Base-by-base conservation (phyloP, 495 filamentous ascomycete species). In the Hyaloscypha bicolor region DNA sequence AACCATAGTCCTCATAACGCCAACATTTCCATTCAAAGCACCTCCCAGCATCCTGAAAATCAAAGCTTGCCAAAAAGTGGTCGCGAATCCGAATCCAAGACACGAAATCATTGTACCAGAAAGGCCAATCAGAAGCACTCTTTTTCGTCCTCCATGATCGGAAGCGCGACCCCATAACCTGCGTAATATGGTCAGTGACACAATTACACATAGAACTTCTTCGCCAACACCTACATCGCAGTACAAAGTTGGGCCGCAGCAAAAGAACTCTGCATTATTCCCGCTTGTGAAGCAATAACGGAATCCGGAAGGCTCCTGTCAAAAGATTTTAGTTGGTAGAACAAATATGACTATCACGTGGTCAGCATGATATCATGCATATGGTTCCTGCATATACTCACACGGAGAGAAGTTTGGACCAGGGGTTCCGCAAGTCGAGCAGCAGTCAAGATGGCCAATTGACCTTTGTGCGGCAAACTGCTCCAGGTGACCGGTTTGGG, bases 171-270 rank as follows among this genome's bases (percentile, higher is more conserved):
- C 92, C 92, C 92, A 95, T 29, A 91, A 74, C 75, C 42, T 48
- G 42, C 4, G 16, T 3, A 37, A 6, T 3, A 19, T 25, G 16
- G 42, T 48, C 42, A 48, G 42, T 48, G 42, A 48, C 16, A 19
- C 16, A 37, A 19, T 48, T 4, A 48, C 6, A 37, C 42, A 19
- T 16, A 48, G 16, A 19, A 16, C 16, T 4, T 12, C 42, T 19
- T 6, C 42, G 42, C 1, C 42, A 48, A 19, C 42, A 48, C 42
- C 16, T 19, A 48, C 42, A 96, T 91, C n/a, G 90, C 91, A 1
- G 92, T 94, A 31, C 91, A 80, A 75, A 93, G 93, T 78, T 96
- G 92, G 8, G 91, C 90, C 6, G 88, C 90, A 0, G 91, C 91
- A 74, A 95, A 96, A 66, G 86, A 86, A 39, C 89, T 91, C 68